phyloP scores from a whole-genome alignment of 352 stramenopile genomes.

The Pythium rishiriense region DNA sequence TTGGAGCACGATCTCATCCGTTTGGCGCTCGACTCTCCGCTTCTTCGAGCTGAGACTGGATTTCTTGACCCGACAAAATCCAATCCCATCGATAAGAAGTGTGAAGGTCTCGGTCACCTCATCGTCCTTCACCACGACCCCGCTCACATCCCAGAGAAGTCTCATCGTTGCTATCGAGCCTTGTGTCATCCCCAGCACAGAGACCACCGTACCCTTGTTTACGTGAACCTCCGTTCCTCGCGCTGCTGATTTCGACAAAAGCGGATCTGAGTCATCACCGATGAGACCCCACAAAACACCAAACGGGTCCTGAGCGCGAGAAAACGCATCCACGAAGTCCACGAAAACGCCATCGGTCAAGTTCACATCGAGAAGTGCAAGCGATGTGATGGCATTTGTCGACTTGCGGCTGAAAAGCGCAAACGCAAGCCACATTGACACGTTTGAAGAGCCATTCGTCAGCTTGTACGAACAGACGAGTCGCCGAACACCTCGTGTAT shows the following conservation, averaged over 20 bases:
- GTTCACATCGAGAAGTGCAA: neutral
- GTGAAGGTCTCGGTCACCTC: neutral
- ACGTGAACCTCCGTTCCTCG: neutral
- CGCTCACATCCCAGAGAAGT: neutral
- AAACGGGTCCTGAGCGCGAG: neutral
- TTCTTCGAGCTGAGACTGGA: slow-evolving; percentile 2
- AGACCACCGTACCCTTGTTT: neutral
- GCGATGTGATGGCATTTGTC: neutral
- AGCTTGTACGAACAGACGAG: neutral
- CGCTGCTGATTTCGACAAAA: neutral
- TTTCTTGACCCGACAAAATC: neutral
- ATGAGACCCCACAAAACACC: neutral
- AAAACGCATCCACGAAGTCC: slow-evolving; percentile 1
- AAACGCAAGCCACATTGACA: neutral
- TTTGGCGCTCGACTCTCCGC: neutral
- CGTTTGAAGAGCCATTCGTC: neutral
- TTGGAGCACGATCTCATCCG: neutral
- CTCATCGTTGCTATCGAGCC: neutral
- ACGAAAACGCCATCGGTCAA: neutral
- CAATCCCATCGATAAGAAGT: neutral
- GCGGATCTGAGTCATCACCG: neutral
- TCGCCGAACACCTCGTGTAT: neutral
- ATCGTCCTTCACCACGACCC: neutral
- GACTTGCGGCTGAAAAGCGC: neutral
- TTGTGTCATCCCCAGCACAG: neutral